phyloP scores from a whole-genome alignment of 2,329 filamentous ascomycete species.

The Apiospora pterosperma region DNA sequence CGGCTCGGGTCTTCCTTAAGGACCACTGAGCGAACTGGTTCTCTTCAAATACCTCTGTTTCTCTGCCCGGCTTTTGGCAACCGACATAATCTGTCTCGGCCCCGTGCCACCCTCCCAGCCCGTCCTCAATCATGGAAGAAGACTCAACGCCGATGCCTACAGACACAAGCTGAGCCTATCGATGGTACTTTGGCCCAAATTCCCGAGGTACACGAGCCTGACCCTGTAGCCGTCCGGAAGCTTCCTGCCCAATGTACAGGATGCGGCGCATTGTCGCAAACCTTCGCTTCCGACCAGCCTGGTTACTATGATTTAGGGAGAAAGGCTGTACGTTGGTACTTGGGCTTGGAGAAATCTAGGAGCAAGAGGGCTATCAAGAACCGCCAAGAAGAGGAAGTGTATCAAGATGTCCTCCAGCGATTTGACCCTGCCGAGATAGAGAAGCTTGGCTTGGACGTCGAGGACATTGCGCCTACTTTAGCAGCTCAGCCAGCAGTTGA shows the following conservation, averaged over 20 bases:
- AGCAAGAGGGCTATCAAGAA: slow-evolving; percentile 8
- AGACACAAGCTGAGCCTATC: slow-evolving; percentile 16
- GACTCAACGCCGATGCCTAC: slow-evolving; percentile 23
- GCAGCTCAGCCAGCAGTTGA: slow-evolving; percentile 14
- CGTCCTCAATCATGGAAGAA: slow-evolving; percentile 16
- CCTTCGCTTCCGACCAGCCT: slow-evolving; percentile 43
- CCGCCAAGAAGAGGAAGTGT: slow-evolving; percentile 42
- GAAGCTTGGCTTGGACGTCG: slow-evolving; percentile 43
- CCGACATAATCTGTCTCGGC: slow-evolving; percentile 5
- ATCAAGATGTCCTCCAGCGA: slow-evolving; percentile 40
- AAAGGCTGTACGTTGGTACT: slow-evolving; percentile 48
- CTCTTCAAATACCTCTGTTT: slow-evolving; percentile 41
- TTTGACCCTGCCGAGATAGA: slow-evolving; percentile 40
- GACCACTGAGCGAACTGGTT: slow-evolving; percentile 33
- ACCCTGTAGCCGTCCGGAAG: slow-evolving; percentile 12
- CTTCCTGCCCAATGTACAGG: slow-evolving; percentile 60
- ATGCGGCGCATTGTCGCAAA: slow-evolving; percentile 64
- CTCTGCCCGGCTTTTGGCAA: slow-evolving; percentile 42
- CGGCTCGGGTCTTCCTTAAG: slow-evolving; percentile 41
- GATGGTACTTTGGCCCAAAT: background rate
- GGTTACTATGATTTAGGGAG: slow-evolving; percentile 54
- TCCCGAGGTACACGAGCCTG: slow-evolving; percentile 4
- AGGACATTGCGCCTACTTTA: slow-evolving; percentile 29
- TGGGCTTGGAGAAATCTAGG: slow-evolving; percentile 30
- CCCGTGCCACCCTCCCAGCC: slow-evolving; percentile 3